Conservation (phyloP, 257 asterid genomes). For the Primulina huaijiensis region DNA sequence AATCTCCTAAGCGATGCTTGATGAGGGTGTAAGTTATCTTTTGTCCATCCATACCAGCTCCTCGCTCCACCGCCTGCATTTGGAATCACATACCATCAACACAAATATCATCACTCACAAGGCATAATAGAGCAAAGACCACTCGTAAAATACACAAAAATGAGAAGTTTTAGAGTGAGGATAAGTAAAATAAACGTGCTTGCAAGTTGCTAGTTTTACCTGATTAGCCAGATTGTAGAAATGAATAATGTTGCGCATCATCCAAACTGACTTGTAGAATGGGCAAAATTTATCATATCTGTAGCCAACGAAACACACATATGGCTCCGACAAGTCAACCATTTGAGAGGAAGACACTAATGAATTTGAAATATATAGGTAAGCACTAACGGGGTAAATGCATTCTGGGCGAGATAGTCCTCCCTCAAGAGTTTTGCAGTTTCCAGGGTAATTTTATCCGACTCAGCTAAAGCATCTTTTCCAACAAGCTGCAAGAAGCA, state of each 20-base stretch:
- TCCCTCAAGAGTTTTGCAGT: conserved; percentile 99
- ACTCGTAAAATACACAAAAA: no score
- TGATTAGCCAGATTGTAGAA: conserved; percentile 97
- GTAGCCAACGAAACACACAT: conserved; percentile 28
- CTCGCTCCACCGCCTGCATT: conserved; percentile 91
- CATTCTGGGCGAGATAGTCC: conserved; percentile 99
- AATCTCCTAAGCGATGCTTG: conserved; percentile 92
- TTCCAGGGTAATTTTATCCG: conserved; percentile 94
- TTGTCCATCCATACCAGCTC: conserved; percentile 99
- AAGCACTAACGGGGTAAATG: conserved; percentile 84
- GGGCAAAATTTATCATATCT: conserved; percentile 97
- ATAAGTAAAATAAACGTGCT: not conserved
- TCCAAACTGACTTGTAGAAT: conserved; percentile 98
- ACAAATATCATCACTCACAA: not conserved
- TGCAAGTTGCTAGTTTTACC: conserved; percentile 37
- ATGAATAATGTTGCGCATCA: conserved; percentile 99
- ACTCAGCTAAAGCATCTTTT: conserved; percentile 95
- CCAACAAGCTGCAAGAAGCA: conserved; percentile 82
- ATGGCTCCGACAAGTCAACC: conserved; percentile 1
- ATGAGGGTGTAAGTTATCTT: conserved; percentile 83
- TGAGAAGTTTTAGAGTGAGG: not conserved
- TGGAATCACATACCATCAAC: not conserved
- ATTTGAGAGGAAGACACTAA: not conserved
- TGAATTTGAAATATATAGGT: conserved; percentile 12
- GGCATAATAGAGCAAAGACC: no score